Base-by-base conservation (phyloP, 1,139 yeast genomes). In the Entelexis sorbosivorans region DNA sequence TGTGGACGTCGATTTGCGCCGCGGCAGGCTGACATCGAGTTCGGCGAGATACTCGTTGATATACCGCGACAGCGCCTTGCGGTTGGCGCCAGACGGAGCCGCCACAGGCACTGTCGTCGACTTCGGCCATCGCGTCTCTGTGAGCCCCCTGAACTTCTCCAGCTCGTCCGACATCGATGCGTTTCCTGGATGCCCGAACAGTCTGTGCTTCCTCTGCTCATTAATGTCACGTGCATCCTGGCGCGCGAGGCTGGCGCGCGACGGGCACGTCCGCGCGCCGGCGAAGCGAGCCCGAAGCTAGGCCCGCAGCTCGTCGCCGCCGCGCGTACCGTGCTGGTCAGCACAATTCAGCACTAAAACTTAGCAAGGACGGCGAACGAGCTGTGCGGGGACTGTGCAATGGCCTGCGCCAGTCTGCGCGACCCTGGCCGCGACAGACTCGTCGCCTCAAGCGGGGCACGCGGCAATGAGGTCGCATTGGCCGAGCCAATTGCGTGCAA, bases 101-200 rank as follows among this genome's bases (percentile, higher is more conserved):
- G 24, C 51, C 3, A 38, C 31, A 11, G 47, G 46, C n/a, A 38
- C 20, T 6, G 33, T 33, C 10, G 48, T 48, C 7, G 47, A 22
- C 40, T 42, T 11, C 14, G 57, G 57, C 56, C 56, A 54, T 5
- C 57, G 48, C 38, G 57, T 32, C 49, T 54, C 57, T 31, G 52
- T 50, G 40, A 31, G 47, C 31, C 51, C 56, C 11, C 45, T 44
- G 44, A 50, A 53, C 39, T 51, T 48, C 31, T 53, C 51, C 13
- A 52, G 47, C 53, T 52, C 52, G 48, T 52, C 51, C 22, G 52
- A 38, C 54, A 53, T 49, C 26, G 14, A 22, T 31, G 39, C 14
- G 16, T 26, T 26, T 24, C 29, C 28, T 19, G n/a, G 19, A n/a
- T 24, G n/a, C 31, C 28, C 24, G 20, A 20, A 44, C 24, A 2